These are phyloP conservation scores for Epichloe baconii DNA, from an alignment of 2,329 filamentous ascomycete species.

Conservation along the genomic window DNA sequence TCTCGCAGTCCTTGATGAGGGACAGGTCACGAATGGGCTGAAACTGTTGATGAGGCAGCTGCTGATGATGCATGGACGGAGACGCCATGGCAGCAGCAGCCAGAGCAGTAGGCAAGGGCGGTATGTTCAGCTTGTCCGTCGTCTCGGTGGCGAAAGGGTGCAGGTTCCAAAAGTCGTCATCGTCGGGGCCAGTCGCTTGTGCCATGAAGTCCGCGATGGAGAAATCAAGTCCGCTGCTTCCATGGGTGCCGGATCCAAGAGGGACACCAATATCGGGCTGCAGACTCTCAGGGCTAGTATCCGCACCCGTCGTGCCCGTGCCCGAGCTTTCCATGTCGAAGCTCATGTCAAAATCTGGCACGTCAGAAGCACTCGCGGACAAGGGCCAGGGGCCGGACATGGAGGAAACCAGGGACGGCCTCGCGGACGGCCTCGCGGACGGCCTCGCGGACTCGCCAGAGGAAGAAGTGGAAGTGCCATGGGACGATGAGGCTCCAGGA, in stretches of 20 bases:
- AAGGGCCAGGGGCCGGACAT: background rate
- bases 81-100: slow-evolving; percentile 5
- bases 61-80: slow-evolving; percentile 5
- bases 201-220: slow-evolving; percentile 23
- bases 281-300: slow-evolving; percentile 21
- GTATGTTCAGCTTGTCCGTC: slow-evolving; percentile 19
- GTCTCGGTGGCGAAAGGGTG: slow-evolving; percentile 8
- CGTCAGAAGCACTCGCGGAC: background rate
- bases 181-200: slow-evolving; percentile 8
- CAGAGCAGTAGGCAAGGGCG: slow-evolving; percentile 12
- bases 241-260: background rate
- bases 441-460: slow-evolving; percentile 10
- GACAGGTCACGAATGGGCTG: slow-evolving; percentile 19
- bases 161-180: slow-evolving; percentile 15
- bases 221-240: slow-evolving; percentile 18
- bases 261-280: slow-evolving; percentile 3
- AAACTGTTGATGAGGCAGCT: slow-evolving; percentile 3
- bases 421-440: slow-evolving; percentile 5
- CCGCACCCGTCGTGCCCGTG: slow-evolving; percentile 16
- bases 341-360: slow-evolving; percentile 24
- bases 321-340: slow-evolving; percentile 12
- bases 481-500: slow-evolving; percentile 8
- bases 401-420: background rate
- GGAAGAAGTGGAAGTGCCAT: slow-evolving; percentile 3
- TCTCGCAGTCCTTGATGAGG: slow-evolving; percentile 11